Conservation (phyloP, 495 filamentous ascomycete genomes). For the Barbatosphaeria neglecta region DNA sequence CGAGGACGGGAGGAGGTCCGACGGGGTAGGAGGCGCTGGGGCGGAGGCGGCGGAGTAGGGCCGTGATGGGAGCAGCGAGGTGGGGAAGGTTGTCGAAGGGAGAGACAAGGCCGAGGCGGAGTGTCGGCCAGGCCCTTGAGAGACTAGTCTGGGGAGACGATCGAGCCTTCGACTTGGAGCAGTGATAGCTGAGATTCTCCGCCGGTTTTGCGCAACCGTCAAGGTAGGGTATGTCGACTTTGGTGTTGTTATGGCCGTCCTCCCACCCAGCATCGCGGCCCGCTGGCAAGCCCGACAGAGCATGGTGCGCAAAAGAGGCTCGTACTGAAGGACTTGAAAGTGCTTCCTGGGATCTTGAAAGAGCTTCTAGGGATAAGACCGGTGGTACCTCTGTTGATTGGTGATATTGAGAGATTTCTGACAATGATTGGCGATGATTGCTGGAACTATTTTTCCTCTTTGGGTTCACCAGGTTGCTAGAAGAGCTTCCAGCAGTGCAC, state of each 20-base stretch:
- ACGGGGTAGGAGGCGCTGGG: background rate
- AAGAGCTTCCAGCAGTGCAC: no score
- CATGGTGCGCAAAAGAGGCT: background rate
- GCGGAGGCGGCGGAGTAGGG: conserved; percentile 1
- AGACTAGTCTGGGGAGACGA: background rate
- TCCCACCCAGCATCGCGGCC: background rate
- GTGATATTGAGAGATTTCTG: no score
- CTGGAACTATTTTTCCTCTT: no score
- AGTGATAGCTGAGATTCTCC: background rate
- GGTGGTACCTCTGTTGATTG: background rate
- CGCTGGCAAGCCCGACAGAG: background rate
- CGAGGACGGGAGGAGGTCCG: background rate
- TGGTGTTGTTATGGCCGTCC: background rate
- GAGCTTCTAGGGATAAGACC: background rate
- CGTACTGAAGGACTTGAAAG: background rate
- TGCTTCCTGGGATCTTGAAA: no score
- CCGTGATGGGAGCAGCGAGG: background rate
- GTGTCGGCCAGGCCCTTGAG: background rate
- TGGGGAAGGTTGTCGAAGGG: background rate
- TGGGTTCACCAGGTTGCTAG: no score
- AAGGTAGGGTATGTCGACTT: background rate
- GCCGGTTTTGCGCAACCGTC: background rate
- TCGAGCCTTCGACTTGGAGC: background rate
- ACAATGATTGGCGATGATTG: no score
- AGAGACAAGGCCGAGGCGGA: no score